Evolutionary conservation across 2,329 filamentous ascomycete species (phyloP), one percentile per base, ranked within the genome.

Genomic region (Aspergillus terreus): DNA sequence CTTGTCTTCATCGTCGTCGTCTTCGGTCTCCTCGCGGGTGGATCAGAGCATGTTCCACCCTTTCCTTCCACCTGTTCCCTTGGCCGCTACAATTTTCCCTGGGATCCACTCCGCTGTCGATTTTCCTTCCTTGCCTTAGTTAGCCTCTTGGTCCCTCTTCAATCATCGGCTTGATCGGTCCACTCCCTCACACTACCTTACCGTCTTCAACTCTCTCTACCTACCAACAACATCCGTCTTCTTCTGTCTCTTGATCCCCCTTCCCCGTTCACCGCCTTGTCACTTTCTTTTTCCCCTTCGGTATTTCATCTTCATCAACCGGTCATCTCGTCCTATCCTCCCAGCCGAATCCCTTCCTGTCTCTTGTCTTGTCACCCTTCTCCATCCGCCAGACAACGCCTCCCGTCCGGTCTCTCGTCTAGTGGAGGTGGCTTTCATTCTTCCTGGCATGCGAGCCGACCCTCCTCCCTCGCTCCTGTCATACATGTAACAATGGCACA

Each of bases 401-500:
- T 41, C 38, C 33, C 30, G 25, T 48, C 32, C 23, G 25, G 44
- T 51, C 25, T 53, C 44, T 44, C 51, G 35, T 56, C 52, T 53
- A 54, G 52, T 58, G 55, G 60, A 58, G 54, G 59, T 30, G 23
- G 38, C 58, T 60, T 61, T 64, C 60, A 49, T 65, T 60, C 53
- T 58, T 60, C 53, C 58, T 61, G 58, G 60, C 59, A 63, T 67
- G 63, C 61, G 58, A 53, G 51, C 52, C 52, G 55, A 54, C 51
- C 56, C 55, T 60, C 55, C 58, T 54, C 57, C 58, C 52, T 61
- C 62, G 60, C 65, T 65, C 64, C 63, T 63, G 60, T 68, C 65
- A 67, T 68, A 68, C 64, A 72, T 73, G 69, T 71, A 69, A 71
- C 68, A 66, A 74, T 75, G 72, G 66, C 67, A 63, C 64, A 67